These are phyloP conservation scores for Kernera saxatilis DNA, from an alignment of 345 rosid genomes.

Conservation along the genomic window DNA sequence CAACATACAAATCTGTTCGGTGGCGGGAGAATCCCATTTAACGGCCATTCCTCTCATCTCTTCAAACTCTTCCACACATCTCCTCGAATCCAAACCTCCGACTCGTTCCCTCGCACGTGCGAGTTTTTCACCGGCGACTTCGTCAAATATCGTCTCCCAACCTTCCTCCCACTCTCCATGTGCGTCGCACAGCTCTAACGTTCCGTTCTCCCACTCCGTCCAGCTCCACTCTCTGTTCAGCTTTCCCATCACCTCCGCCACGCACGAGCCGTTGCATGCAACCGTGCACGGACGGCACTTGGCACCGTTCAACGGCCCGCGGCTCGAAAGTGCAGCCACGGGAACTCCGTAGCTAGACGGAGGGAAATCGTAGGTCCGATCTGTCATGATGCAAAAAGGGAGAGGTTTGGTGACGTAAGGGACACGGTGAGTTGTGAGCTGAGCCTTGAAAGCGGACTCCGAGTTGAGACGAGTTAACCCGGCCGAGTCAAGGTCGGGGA, in stretches of 20 bases:
- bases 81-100: slow-evolving; percentile 31
- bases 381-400: slow-evolving; percentile 75
- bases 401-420: slow-evolving; percentile 38
- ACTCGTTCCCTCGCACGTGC: slow-evolving; percentile 48
- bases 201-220: slow-evolving; percentile 68
- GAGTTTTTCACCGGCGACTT: slow-evolving; percentile 38
- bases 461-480: slow-evolving; percentile 67
- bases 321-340: slow-evolving; percentile 67
- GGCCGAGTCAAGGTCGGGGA: slow-evolving; percentile 58
- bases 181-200: slow-evolving; percentile 67
- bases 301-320: slow-evolving; percentile 87
- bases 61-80: slow-evolving; percentile 52
- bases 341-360: slow-evolving; percentile 75
- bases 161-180: slow-evolving; percentile 56
- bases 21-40: slow-evolving; percentile 71
- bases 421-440: slow-evolving; percentile 49
- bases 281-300: slow-evolving; percentile 84
- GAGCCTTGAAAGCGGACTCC: slow-evolving; percentile 77
- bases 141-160: slow-evolving; percentile 70
- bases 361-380: slow-evolving; percentile 61
- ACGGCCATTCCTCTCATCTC: slow-evolving; percentile 39
- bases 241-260: slow-evolving; percentile 44
- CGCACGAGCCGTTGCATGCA: slow-evolving; percentile 55
- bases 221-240: slow-evolving; percentile 72
- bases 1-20: slow-evolving; percentile 50